phyloP scores from a whole-genome alignment of 2,329 filamentous ascomycete species.

The Talaromyces sp. region DNA sequence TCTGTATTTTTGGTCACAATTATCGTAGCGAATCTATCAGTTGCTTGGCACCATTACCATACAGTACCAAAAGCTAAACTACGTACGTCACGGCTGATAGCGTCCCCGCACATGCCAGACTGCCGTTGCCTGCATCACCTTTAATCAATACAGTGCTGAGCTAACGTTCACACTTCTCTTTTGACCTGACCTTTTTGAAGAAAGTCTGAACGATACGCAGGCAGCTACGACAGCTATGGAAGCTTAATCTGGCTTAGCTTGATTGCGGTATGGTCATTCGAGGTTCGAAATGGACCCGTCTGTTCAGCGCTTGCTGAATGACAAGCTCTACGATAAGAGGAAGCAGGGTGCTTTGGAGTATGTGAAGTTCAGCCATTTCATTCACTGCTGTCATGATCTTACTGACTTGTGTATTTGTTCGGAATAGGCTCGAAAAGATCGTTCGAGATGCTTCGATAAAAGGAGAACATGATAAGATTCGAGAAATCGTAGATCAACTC shows the following conservation, averaged over 20 bases:
- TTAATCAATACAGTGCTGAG: background rate
- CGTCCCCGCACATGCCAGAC: constrained; percentile 14
- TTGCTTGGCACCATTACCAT: background rate
- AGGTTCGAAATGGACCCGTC: constrained; percentile 68
- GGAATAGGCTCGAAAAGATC: constrained; percentile 73
- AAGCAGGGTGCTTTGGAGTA: constrained; percentile 96
- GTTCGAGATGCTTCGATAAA: constrained; percentile 77
- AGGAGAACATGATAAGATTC: constrained; percentile 75
- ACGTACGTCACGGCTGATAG: constrained; percentile 15
- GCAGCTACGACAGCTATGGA: background rate
- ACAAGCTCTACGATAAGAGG: constrained; percentile 98
- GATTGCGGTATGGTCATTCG: constrained; percentile 6
- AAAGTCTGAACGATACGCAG: background rate
- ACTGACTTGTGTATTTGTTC: constrained; percentile 6
- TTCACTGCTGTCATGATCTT: background rate
- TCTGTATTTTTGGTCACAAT: background rate
- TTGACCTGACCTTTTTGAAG: background rate
- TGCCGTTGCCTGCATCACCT: background rate
- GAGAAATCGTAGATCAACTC: constrained; percentile 87
- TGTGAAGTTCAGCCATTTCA: background rate
- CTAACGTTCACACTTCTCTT: background rate
- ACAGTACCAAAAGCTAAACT: constrained; percentile 10
- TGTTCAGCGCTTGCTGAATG: constrained; percentile 87
- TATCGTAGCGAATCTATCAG: background rate
- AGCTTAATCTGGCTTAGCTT: constrained; percentile 2